Evolutionary conservation across 345 rosid genomes (phyloP).

Genomic region (Linum trigynum): DNA sequence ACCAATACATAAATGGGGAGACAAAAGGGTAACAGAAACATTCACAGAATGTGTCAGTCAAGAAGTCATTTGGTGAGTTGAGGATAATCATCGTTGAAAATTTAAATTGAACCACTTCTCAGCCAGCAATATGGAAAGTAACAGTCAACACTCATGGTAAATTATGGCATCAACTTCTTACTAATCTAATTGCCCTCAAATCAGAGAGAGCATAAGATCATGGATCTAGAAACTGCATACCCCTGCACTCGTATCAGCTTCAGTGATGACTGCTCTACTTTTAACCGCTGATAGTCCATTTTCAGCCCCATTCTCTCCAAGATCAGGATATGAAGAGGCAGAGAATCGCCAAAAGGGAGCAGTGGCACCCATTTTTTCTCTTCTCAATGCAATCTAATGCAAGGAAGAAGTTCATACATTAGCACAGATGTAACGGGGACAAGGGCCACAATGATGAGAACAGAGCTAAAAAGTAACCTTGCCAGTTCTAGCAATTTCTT

Average conservation of each 20-base stretch:
- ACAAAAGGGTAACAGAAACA: background rate
- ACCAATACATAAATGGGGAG: background rate
- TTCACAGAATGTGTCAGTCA: background rate
- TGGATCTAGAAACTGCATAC: constrained; percentile 35
- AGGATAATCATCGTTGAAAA: background rate
- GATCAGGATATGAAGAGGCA: constrained; percentile 96
- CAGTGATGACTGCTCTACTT: constrained; percentile 29
- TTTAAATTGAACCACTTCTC: no score
- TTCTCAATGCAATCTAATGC: constrained; percentile 74
- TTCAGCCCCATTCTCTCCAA: constrained; percentile 35
- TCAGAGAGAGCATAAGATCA: background rate
- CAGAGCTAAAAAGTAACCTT: constrained; percentile 33
- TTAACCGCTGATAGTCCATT: constrained; percentile 36
- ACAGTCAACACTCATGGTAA: background rate
- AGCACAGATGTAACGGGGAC: background rate
- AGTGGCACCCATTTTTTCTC: constrained; percentile 82
- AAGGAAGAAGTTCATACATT: constrained; percentile 10
- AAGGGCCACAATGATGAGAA: constrained; percentile 1
- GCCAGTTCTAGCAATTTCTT: constrained; percentile 81
- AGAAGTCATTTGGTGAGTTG: background rate
- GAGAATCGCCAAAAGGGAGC: constrained; percentile 99
- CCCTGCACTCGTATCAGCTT: constrained; percentile 38
- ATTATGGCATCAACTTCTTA: background rate
- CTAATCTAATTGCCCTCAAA: background rate
- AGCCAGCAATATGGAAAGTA: no score